phyloP scores from a whole-genome alignment of 2,329 filamentous ascomycete genomes.

The Diaporthe citriasiana region DNA sequence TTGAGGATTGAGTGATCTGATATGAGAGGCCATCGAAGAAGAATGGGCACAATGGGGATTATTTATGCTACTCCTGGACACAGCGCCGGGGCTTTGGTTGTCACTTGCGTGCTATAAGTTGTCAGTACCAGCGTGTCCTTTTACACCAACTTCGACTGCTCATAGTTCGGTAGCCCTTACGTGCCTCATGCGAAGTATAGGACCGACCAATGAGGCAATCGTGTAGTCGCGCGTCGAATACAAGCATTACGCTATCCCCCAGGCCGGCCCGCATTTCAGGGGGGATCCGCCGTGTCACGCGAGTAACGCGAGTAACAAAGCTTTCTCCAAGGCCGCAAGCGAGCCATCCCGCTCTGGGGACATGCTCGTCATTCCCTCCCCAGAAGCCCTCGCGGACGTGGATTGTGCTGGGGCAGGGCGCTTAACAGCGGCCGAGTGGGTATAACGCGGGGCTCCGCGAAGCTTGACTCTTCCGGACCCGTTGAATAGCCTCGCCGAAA shows the following conservation, averaged over 20 bases:
- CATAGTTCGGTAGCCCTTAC: background rate
- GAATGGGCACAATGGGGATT: background rate
- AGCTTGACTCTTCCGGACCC: constrained; percentile 10
- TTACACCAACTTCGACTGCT: background rate
- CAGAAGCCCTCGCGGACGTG: background rate
- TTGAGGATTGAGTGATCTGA: background rate
- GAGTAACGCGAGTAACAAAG: background rate
- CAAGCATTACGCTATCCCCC: background rate
- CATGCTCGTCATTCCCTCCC: background rate
- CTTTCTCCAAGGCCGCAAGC: constrained; percentile 1
- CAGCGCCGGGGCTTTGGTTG: too few species aligned
- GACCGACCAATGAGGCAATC: background rate
- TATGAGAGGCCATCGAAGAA: background rate
- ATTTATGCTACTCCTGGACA: background rate
- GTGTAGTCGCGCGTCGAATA: background rate
- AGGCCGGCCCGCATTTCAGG: background rate
- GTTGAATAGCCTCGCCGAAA: constrained; percentile 1
- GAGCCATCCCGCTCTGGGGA: background rate
- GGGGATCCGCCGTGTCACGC: background rate
- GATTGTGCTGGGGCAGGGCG: background rate
- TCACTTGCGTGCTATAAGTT: background rate
- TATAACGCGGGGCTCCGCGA: constrained; percentile 1
- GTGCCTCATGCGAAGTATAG: too few species aligned
- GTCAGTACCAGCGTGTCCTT: background rate
- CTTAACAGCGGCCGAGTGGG: background rate